Percentiles rank a stretch among this genome's conserved stretches.
phyloP scores from a whole-genome alignment of 2,329 filamentous ascomycete genomes.

The Colletotrichum falcatum region DNA sequence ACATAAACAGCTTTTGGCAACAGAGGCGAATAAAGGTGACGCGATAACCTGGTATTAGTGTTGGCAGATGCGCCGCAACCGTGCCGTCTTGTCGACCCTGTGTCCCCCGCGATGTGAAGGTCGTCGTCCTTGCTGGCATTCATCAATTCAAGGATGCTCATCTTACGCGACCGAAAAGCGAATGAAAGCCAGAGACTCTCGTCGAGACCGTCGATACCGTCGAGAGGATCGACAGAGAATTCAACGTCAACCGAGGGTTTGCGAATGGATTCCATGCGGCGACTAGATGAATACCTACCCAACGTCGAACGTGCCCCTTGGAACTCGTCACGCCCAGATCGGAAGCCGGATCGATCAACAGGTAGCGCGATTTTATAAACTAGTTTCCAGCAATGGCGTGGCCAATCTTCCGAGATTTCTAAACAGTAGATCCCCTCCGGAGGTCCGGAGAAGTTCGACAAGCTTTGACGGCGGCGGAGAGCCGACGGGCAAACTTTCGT shows the following conservation, averaged over 20 bases:
- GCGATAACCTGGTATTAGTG: slow-evolving; percentile 22
- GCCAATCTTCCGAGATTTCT: not conserved
- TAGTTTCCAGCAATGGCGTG: not conserved
- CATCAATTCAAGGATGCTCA: not conserved
- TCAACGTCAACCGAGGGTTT: not conserved
- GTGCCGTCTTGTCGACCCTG: not conserved
- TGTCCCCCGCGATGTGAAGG: not conserved
- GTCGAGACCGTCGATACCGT: too few species aligned
- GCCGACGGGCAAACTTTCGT: not conserved
- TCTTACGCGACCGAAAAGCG: not conserved
- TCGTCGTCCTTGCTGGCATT: not conserved
- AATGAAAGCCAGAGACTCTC: too few species aligned
- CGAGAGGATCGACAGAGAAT: not conserved
- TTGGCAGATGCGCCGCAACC: not conserved
- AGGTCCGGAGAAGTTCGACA: not conserved
- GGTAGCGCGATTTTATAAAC: not conserved
- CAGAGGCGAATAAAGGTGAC: not conserved
- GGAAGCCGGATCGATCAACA: not conserved
- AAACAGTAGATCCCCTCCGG: not conserved
- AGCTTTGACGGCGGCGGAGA: slow-evolving; percentile 2
- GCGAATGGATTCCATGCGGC: not conserved
- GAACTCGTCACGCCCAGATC: not conserved
- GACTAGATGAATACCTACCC: not conserved
- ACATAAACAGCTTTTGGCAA: not conserved
- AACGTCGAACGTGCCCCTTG: too few species aligned